phyloP scores from a whole-genome alignment of 2,329 filamentous ascomycete genomes.

The Endoconidiophora polonica region DNA sequence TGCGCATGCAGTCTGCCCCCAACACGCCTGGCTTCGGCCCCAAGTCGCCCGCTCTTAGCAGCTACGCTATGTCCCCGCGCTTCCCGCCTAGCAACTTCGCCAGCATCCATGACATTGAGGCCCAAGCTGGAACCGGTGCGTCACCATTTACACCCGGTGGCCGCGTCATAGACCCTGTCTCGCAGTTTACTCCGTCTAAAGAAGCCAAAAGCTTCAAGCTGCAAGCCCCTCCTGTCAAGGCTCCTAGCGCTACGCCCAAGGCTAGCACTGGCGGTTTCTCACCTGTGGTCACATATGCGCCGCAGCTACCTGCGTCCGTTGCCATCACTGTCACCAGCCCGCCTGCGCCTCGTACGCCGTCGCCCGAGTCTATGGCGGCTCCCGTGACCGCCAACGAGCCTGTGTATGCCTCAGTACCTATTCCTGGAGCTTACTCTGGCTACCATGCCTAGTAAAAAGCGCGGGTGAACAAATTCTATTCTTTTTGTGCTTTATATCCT shows the following conservation, averaged over 20 bases:
- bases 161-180: constrained; percentile 44
- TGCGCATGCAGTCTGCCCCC: constrained; percentile 72
- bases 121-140: constrained; percentile 12
- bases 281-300: constrained; percentile 25
- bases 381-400: constrained; percentile 62
- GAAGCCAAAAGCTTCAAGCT: constrained; percentile 54
- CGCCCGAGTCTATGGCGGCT: constrained; percentile 20
- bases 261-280: constrained; percentile 40
- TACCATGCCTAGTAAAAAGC: constrained; percentile 1
- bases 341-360: constrained; percentile 21
- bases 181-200: constrained; percentile 38
- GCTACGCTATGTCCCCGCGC: constrained; percentile 40
- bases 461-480: not conserved
- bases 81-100: constrained; percentile 42
- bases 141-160: constrained; percentile 33
- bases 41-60: constrained; percentile 28
- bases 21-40: constrained; percentile 77
- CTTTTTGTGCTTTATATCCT: not conserved
- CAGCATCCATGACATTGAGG: constrained; percentile 29
- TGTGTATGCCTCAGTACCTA: constrained; percentile 71
- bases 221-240: constrained; percentile 65
- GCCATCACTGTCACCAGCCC: constrained; percentile 15
- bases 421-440: constrained; percentile 63
- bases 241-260: constrained; percentile 63
- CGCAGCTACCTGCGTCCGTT: constrained; percentile 11